These are phyloP conservation scores for Wolfiporia cocos DNA, from an alignment of 1,284 basidiomycete genomes.

Conservation along the genomic window DNA sequence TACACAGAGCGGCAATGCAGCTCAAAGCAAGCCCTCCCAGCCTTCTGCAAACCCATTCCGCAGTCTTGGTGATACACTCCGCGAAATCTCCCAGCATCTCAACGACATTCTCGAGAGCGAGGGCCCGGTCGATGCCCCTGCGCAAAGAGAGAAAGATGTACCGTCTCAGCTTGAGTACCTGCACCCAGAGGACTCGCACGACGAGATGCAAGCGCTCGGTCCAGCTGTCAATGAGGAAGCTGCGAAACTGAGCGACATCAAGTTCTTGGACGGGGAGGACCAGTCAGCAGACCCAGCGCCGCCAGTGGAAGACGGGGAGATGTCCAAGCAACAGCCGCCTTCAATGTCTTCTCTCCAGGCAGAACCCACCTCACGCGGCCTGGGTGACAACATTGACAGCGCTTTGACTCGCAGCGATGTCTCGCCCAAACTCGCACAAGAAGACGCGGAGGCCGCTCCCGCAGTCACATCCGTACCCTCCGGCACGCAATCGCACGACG, in stretches of 20 bases:
- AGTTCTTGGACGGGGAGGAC: conserved; percentile 59
- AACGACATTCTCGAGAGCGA: conserved; percentile 75
- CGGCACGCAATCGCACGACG: conserved; percentile 32
- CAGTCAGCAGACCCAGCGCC: conserved; percentile 26
- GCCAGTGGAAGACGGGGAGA: conserved; percentile 13
- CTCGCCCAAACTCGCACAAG: conserved; percentile 15
- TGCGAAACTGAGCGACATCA: conserved; percentile 78
- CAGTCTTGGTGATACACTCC: conserved; percentile 81
- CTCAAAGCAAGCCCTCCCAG: too few relatives aligned
- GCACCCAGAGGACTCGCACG: conserved; percentile 64
- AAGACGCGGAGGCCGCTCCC: conserved; percentile 2
- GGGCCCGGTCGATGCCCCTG: conserved; percentile 25
- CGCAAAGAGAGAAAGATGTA: conserved; percentile 19
- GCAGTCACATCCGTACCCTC: conserved; percentile 14
- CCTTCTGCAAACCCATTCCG: conserved; percentile 61
- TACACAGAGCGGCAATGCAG: conserved; percentile 37
- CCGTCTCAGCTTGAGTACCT: conserved; percentile 77
- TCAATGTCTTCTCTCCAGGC: conserved; percentile 18
- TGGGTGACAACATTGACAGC: conserved; percentile 37
- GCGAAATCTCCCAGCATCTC: conserved; percentile 80
- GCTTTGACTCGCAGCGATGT: conserved; percentile 38
- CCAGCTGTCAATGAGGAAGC: conserved; percentile 81
- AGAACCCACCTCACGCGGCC: conserved; percentile 27
- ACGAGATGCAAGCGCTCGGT: conserved; percentile 88
- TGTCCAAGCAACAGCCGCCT: conserved; percentile 19